These are phyloP conservation scores for Wickerhamomyces strasburgensis DNA, from an alignment of 805 yeast species.

Conservation along the genomic window DNA sequence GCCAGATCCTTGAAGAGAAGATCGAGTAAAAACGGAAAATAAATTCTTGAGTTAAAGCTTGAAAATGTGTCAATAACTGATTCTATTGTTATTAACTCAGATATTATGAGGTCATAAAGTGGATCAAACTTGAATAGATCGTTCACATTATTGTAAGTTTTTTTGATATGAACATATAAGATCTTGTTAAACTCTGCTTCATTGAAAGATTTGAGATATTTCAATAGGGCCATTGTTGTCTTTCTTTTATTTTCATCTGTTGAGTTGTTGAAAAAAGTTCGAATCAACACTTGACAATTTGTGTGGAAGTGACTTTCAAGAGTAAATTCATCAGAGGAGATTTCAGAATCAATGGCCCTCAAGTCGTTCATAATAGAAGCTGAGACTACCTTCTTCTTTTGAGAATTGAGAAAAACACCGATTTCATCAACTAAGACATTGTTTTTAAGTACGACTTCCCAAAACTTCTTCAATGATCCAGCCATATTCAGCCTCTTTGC, in stretches of 20 bases:
- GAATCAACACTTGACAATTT: constrained; percentile 20
- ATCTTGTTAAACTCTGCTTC: constrained; percentile 23
- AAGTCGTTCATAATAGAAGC: constrained; percentile 3
- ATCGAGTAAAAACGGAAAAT: constrained; percentile 17
- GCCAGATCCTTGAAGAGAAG: constrained; percentile 19
- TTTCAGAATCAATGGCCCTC: constrained; percentile 4
- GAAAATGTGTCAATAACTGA: constrained; percentile 30
- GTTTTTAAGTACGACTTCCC: constrained; percentile 1
- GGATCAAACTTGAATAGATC: constrained; percentile 33
- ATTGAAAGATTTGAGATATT: constrained; percentile 19
- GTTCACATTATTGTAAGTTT: constrained; percentile 24
- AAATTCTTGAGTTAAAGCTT: constrained; percentile 18
- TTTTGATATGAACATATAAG: constrained; percentile 25
- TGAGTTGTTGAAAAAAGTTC: constrained; percentile 15
- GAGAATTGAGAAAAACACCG: constrained; percentile 2
- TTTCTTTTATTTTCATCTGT: constrained; percentile 5
- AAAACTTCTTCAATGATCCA: constrained; percentile 8
- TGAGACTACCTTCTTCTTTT: neutral
- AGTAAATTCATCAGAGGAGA: constrained; percentile 11
- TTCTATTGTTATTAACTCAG: constrained; percentile 32
- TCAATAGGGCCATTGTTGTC: constrained; percentile 16
- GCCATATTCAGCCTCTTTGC: constrained; percentile 4
- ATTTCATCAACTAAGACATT: constrained; percentile 8
- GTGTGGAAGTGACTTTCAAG: constrained; percentile 15
- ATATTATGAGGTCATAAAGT: constrained; percentile 31